Evolutionary conservation across 2,329 filamentous ascomycete species (phyloP).

Genomic region (Xylaria sp.): DNA sequence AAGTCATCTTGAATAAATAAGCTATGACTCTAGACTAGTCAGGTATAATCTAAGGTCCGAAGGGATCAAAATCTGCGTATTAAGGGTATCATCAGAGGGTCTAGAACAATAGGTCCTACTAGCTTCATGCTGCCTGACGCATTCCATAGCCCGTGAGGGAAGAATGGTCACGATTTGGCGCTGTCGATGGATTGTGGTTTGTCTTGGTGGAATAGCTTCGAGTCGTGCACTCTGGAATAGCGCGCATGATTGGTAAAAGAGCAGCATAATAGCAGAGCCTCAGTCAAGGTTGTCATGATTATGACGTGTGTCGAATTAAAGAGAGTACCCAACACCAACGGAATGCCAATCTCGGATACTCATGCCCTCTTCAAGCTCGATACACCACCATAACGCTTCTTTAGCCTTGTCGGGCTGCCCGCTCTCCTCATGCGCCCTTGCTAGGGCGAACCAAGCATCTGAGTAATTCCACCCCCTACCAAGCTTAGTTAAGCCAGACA

Average conservation of each 20-base stretch:
- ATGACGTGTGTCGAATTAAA: conserved; percentile 45
- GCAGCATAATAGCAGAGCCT: conserved; percentile 2
- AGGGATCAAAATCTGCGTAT: conserved; percentile 6
- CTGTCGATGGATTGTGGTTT: neutral
- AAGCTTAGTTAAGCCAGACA: conserved; percentile 82
- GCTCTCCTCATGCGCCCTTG: conserved; percentile 85
- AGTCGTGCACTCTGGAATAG: neutral
- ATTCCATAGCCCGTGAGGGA: conserved; percentile 1
- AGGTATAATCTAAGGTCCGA: conserved; percentile 9
- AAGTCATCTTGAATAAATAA: conserved; percentile 7
- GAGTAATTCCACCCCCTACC: conserved; percentile 88
- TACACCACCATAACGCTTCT: conserved; percentile 95
- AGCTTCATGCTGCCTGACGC: conserved; percentile 2
- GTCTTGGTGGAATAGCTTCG: neutral
- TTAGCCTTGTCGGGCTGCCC: conserved; percentile 87
- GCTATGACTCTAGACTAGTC: conserved; percentile 10
- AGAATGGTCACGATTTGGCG: too few relatives aligned
- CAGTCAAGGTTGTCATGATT: conserved; percentile 6
- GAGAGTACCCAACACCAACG: conserved; percentile 70
- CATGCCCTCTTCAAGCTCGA: conserved; percentile 87
- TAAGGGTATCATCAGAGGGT: conserved; percentile 10
- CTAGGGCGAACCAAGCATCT: conserved; percentile 91
- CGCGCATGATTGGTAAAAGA: conserved; percentile 1
- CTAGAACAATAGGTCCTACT: conserved; percentile 4
- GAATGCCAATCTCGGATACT: conserved; percentile 80